phyloP scores from a whole-genome alignment of 2,329 filamentous ascomycete genomes.

The Bertia moriformis region DNA sequence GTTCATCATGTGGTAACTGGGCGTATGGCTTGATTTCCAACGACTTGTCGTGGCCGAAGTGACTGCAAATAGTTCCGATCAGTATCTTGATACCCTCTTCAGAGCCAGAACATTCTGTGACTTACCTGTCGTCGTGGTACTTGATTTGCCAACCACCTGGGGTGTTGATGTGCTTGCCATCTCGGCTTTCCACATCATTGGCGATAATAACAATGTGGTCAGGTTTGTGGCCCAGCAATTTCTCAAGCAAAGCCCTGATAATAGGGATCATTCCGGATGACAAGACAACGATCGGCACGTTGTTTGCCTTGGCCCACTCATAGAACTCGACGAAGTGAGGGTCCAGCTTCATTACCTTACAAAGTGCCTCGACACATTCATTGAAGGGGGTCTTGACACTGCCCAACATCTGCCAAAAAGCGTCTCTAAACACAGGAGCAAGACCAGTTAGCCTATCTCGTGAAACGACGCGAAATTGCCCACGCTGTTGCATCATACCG shows the following conservation, averaged over 20 bases:
- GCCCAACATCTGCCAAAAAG: conserved; percentile 54
- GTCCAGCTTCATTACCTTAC: conserved; percentile 51
- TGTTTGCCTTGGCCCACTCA: conserved; percentile 45
- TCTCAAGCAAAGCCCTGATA: conserved; percentile 44
- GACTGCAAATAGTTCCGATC: conserved; percentile 16
- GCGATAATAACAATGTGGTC: conserved; percentile 46
- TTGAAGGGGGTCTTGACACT: conserved; percentile 45
- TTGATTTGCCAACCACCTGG: conserved; percentile 49
- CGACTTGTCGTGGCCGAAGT: conserved; percentile 56
- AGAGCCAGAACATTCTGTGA: background rate
- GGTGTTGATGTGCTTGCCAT: conserved; percentile 41
- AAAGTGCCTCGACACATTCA: conserved; percentile 44
- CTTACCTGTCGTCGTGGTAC: conserved; percentile 44
- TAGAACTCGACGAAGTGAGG: conserved; percentile 52
- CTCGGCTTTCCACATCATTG: conserved; percentile 34
- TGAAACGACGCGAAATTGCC: no score
- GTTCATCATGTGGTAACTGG: conserved; percentile 32
- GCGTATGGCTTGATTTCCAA: conserved; percentile 47
- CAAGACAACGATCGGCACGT: conserved; percentile 52
- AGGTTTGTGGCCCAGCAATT: conserved; percentile 38
- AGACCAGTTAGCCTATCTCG: no score
- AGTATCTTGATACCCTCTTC: background rate
- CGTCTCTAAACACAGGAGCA: conserved; percentile 31
- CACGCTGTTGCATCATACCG: conserved; percentile 4
- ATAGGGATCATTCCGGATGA: conserved; percentile 53